Conservation (phyloP, 306 rosid genomes). For the Trifolium dubium region DNA sequence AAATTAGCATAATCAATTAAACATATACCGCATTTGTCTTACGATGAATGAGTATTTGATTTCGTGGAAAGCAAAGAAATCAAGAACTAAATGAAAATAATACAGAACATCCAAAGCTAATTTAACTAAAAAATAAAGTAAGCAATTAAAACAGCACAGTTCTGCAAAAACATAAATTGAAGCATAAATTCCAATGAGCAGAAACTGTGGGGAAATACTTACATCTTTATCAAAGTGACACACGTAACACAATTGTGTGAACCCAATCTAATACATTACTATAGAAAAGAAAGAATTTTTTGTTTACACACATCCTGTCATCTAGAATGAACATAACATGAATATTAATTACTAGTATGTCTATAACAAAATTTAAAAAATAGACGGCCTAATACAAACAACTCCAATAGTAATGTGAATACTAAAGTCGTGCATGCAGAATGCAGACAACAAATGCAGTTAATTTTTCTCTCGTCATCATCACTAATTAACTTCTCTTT, state of each 20-base stretch:
- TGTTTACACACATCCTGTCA: background rate
- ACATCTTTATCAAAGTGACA: background rate
- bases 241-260: background rate
- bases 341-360: no score
- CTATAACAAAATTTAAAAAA: background rate
- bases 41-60: background rate
- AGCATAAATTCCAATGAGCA: no score
- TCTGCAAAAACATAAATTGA: background rate
- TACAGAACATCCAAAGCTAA: conserved; percentile 10
- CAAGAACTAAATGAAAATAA: background rate
- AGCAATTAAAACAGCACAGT: background rate
- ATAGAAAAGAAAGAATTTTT: background rate
- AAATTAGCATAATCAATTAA: background rate
- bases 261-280: background rate
- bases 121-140: background rate
- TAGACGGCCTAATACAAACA: conserved; percentile 10
- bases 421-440: conserved; percentile 20
- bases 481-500: background rate
- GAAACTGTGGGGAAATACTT: no score
- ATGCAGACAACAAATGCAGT: background rate
- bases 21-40: conserved; percentile 1
- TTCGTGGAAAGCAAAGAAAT: background rate
- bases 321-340: background rate
- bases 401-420: conserved; percentile 6
- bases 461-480: background rate